Evolutionary conservation across 2,329 filamentous ascomycete genomes (phyloP).

Genomic region (Zymoseptoria tritici): DNA sequence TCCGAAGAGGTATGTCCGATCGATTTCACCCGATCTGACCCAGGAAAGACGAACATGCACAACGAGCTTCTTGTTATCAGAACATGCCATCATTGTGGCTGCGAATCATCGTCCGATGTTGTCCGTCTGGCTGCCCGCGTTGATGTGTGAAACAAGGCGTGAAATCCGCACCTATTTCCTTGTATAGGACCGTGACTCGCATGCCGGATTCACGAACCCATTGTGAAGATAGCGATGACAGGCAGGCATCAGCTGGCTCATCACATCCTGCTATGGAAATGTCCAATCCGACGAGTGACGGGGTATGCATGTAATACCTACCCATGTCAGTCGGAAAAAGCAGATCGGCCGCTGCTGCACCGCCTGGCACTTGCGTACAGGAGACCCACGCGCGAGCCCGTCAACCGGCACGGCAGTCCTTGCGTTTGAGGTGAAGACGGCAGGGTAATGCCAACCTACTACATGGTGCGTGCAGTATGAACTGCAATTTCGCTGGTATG

Average conservation of each 20-base stretch:
- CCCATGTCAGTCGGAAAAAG: background rate
- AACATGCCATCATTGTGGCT: background rate
- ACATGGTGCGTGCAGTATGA: slow-evolving; percentile 16
- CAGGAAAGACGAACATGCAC: background rate
- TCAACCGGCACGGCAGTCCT: slow-evolving; percentile 3
- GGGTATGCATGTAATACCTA: background rate
- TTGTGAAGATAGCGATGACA: background rate
- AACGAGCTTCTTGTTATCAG: background rate
- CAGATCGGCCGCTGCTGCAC: background rate
- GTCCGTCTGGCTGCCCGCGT: background rate
- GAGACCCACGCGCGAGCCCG: slow-evolving; percentile 3
- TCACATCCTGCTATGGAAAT: background rate
- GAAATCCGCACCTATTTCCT: background rate
- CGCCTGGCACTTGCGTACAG: background rate
- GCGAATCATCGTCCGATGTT: background rate
- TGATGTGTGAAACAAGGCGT: background rate
- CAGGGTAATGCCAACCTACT: slow-evolving; percentile 16
- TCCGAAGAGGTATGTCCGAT: background rate
- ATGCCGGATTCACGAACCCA: background rate
- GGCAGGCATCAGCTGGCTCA: background rate
- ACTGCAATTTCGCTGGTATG: slow-evolving; percentile 17
- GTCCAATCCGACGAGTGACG: background rate
- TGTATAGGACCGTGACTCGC: background rate
- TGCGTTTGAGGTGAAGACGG: slow-evolving; percentile 10
- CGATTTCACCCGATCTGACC: background rate